Evolutionary conservation across 495 filamentous ascomycete species (phyloP), one percentile per base, ranked within the genome.

Genomic region (Penicillium bialowiezense): DNA sequence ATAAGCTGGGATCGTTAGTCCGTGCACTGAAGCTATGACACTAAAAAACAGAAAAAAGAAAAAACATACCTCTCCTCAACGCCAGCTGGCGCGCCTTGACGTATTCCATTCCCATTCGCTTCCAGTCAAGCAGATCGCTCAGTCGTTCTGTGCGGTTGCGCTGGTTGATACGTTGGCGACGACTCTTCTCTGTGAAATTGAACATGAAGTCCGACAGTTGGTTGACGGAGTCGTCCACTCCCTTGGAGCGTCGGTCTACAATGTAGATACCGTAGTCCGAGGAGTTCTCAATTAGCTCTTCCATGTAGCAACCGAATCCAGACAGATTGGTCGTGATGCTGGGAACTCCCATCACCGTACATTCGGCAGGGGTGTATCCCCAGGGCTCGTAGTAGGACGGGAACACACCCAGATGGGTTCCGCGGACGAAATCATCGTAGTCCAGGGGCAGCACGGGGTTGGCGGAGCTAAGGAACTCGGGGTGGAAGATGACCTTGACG

Each of bases 221-320:
- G 68, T 97, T 96, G 66, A 97, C 91, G 18, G 88, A 93, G 62
- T 98, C 93, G 59, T 98, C 95, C 2, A 98, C 87, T 31, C 95
- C 95, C 79, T 98, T 98, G 71, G 80, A 84, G 7, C 93, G 86
- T 20, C 93, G 89, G 62, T 98, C 93, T 38, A 98, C 91, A 63
- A 98, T 97, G 72, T 97, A 97, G 69, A 98, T 98, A 41, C 93
- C 93, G 59, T 98, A 98, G 68, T 98, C 93, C 31, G 84, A 85
- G 29, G 93, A 93, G 63, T 97, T 98, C 68, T 97, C 93, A 55
- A 98, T 97, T 54, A 98, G 73, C 64, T 98, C 93, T 68, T 98
- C 93, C 93, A 98, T 98, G 65, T 98, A 98, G 68, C 93, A 98
- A 32, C 93, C 93, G 55, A 98, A 98, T 7, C 93, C 93, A 18